These are phyloP conservation scores for Trichoderma parareesei DNA, from an alignment of 495 filamentous ascomycete genomes.

Conservation along the genomic window DNA sequence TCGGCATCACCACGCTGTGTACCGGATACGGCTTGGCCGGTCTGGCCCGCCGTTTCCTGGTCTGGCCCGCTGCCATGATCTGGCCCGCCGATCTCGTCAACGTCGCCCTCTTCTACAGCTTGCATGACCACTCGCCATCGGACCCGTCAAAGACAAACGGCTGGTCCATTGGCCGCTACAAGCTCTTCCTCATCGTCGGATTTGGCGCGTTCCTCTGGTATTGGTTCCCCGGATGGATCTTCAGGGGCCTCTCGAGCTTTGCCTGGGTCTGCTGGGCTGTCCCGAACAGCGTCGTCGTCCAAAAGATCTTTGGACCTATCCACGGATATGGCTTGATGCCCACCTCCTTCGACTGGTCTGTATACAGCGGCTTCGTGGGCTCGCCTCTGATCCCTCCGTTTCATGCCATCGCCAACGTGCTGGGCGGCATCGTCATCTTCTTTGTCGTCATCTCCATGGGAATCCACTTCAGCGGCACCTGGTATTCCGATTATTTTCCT, in stretches of 20 bases:
- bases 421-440: slow-evolving; percentile 46
- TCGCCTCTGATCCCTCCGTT: slow-evolving; percentile 63
- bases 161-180: slow-evolving; percentile 51
- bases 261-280: slow-evolving; percentile 56
- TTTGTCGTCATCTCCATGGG: slow-evolving; percentile 43
- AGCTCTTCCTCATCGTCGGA: slow-evolving; percentile 47
- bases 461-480: slow-evolving; percentile 56
- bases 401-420: slow-evolving; percentile 54
- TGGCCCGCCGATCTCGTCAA: slow-evolving; percentile 56
- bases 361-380: slow-evolving; percentile 54
- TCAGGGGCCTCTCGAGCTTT: slow-evolving; percentile 49
- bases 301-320: slow-evolving; percentile 59
- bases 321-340: slow-evolving; percentile 53
- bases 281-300: slow-evolving; percentile 55
- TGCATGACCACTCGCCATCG: slow-evolving; percentile 48
- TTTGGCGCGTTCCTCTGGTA: slow-evolving; percentile 43
- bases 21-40: slow-evolving; percentile 60
- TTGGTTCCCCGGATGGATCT: slow-evolving; percentile 53
- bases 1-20: slow-evolving; percentile 55
- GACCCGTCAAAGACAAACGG: slow-evolving; percentile 46
- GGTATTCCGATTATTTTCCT: slow-evolving; percentile 53
- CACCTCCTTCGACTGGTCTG: slow-evolving; percentile 58
- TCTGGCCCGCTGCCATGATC: slow-evolving; percentile 53
- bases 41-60: slow-evolving; percentile 49
- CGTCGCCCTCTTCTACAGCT: slow-evolving; percentile 48